phyloP scores from a whole-genome alignment of 495 filamentous ascomycete genomes.

The Chaetomidium leptoderma region DNA sequence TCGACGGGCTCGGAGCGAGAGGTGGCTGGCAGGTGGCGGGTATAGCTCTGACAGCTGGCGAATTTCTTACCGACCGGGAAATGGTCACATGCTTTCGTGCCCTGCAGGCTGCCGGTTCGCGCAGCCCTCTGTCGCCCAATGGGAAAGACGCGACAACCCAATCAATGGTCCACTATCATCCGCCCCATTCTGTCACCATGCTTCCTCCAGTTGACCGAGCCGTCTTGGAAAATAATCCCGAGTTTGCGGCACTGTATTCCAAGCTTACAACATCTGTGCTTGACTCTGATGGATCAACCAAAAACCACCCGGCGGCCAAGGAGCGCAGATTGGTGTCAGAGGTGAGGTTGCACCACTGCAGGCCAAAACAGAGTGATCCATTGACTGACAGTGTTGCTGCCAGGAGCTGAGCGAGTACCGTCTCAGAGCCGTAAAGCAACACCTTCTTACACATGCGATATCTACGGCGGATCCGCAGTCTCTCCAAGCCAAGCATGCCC shows the following conservation, averaged over 20 bases:
- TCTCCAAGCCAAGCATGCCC: slow-evolving; percentile 16
- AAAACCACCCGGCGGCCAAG: slow-evolving; percentile 49
- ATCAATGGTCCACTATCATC: background rate
- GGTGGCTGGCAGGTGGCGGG: slow-evolving; percentile 10
- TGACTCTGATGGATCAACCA: slow-evolving; percentile 60
- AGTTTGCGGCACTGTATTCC: slow-evolving; percentile 61
- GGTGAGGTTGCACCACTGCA: slow-evolving; percentile 21
- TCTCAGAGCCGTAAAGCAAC: slow-evolving; percentile 36
- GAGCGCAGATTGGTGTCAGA: slow-evolving; percentile 50
- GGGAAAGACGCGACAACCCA: background rate
- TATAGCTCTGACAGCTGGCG: slow-evolving; percentile 1
- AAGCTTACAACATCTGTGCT: slow-evolving; percentile 55
- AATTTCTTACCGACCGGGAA: background rate
- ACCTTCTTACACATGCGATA: slow-evolving; percentile 42
- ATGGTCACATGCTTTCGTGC: slow-evolving; percentile 25
- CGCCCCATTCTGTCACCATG: slow-evolving; percentile 41
- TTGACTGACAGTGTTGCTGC: background rate
- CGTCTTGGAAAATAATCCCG: slow-evolving; percentile 58
- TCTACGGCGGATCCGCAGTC: slow-evolving; percentile 23
- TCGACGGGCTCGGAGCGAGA: slow-evolving; percentile 3
- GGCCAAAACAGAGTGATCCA: background rate
- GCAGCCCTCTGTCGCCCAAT: background rate
- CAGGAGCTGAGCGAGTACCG: slow-evolving; percentile 43
- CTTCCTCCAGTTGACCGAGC: slow-evolving; percentile 60
- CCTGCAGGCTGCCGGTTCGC: too few relatives aligned